Percentiles rank a stretch among this genome's conserved stretches.
These are phyloP conservation scores for Eucalyptus marginata DNA, from an alignment of 345 rosid species.

Conservation along the genomic window DNA sequence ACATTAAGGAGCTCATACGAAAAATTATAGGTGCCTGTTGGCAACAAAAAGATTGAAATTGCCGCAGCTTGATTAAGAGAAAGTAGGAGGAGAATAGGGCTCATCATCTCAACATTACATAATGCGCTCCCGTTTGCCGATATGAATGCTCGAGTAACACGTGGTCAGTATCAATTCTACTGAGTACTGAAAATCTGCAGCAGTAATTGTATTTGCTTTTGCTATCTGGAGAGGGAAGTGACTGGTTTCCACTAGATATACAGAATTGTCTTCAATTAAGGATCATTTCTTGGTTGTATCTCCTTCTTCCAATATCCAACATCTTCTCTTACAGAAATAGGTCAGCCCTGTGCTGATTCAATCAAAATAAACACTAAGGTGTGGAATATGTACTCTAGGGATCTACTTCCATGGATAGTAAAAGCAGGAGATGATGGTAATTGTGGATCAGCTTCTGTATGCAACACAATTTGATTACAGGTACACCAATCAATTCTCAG, in stretches of 20 bases:
- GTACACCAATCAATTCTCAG: neutral
- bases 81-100: neutral
- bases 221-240: neutral
- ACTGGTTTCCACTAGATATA: neutral
- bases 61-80: neutral
- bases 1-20: neutral
- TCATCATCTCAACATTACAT: neutral
- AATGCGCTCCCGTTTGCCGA: neutral
- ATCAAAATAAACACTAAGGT: slow-evolving; percentile 59
- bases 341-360: slow-evolving; percentile 42
- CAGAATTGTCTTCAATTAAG: neutral
- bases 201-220: neutral
- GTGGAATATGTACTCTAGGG: slow-evolving; percentile 49
- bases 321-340: slow-evolving; percentile 6
- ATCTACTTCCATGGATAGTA: slow-evolving; percentile 44
- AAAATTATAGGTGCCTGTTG: neutral
- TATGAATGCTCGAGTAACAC: neutral
- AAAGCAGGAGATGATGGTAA: slow-evolving; percentile 58
- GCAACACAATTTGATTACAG: slow-evolving; percentile 65
- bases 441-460: slow-evolving; percentile 51
- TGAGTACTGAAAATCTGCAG: neutral
- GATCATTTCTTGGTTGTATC: neutral
- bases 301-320: neutral
- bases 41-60: neutral
- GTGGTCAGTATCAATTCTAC: neutral